Base-by-base conservation (phyloP, 2,329 filamentous ascomycete genomes). In the Pezicula carpinea region DNA sequence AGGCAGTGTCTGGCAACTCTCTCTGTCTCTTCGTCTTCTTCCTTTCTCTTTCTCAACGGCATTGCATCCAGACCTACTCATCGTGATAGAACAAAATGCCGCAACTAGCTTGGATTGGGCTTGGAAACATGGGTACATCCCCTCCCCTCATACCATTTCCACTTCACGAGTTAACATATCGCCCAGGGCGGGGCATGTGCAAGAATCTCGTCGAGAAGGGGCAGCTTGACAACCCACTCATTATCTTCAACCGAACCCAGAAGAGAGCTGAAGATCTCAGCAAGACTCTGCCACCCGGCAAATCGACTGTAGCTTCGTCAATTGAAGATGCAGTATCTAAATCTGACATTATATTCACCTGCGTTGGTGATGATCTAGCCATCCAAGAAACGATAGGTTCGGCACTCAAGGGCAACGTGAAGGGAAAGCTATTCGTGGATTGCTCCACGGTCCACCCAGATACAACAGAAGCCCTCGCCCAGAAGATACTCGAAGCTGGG, bases 401-500 rank as follows among this genome's bases (percentile, higher is more conserved):
- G 3, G 77, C 85, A 23, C 68, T 89, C 3, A 59, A 76, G 40
- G 61, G 68, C 15, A 69, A 80, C 48, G 68, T 87, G 15, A 73
- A 73, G 22, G 82, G 80, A 51, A 96, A 95, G 69, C 71, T 93
- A 14, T 83, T 96, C 55, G 77, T 95, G 26, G 90, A 96, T 62
- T 91, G 86, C 74, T 93, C 88, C 3, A 96, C 90, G 21, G 80
- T 96, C 31, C 87, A 93, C 65, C 90, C 91, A 0, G 85, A 91
- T 46, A 89, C 87, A 4, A 87, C 87, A 1, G 79, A 87, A 51
- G 73, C 73, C 21, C 66, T 89, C 3, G 83, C 83, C 21, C 72
- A 80, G 55, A 71, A 67, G 21, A 70, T 85, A 50, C 70, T 71
- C 11, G 73, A 64, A 2, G 74, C 74, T 19, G 86, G 86, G 5